These are phyloP conservation scores for Lodderomyces jiufengensis DNA, from an alignment of 1,139 yeast species.

Conservation along the genomic window DNA sequence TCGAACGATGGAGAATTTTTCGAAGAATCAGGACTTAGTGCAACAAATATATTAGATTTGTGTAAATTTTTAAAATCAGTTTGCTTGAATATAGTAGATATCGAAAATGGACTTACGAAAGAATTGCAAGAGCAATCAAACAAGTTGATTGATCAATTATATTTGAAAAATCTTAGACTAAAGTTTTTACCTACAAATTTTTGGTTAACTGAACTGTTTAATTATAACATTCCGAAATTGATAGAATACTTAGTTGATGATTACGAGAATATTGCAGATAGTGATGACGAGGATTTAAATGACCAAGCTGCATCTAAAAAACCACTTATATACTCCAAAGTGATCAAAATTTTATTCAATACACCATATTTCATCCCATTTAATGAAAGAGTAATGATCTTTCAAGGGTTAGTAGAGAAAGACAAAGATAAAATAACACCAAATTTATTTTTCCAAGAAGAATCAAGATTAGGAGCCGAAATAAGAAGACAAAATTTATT, in stretches of 20 bases:
- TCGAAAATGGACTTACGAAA: neutral
- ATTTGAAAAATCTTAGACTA: slow-evolving; percentile 65
- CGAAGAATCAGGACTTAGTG: slow-evolving; percentile 39
- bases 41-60: slow-evolving; percentile 43
- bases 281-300: slow-evolving; percentile 12
- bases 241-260: slow-evolving; percentile 37
- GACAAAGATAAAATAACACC: slow-evolving; percentile 33
- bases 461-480: slow-evolving; percentile 37
- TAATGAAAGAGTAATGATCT: slow-evolving; percentile 65
- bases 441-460: slow-evolving; percentile 13
- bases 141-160: slow-evolving; percentile 58
- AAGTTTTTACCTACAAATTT: slow-evolving; percentile 50
- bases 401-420: slow-evolving; percentile 57
- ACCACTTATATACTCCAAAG: too few species aligned
- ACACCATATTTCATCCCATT: slow-evolving; percentile 82
- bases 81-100: slow-evolving; percentile 35
- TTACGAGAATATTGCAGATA: slow-evolving; percentile 23
- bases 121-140: neutral
- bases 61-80: slow-evolving; percentile 46
- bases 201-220: slow-evolving; percentile 47
- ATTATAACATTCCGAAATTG: slow-evolving; percentile 28
- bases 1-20: slow-evolving; percentile 69
- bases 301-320: too few species aligned
- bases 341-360: slow-evolving; percentile 13
- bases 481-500: slow-evolving; percentile 67